Percentiles rank a stretch among this genome's conserved stretches.
Evolutionary conservation across 1,139 yeast genomes (phyloP).

Genomic region (Geotrichum restrictum): DNA sequence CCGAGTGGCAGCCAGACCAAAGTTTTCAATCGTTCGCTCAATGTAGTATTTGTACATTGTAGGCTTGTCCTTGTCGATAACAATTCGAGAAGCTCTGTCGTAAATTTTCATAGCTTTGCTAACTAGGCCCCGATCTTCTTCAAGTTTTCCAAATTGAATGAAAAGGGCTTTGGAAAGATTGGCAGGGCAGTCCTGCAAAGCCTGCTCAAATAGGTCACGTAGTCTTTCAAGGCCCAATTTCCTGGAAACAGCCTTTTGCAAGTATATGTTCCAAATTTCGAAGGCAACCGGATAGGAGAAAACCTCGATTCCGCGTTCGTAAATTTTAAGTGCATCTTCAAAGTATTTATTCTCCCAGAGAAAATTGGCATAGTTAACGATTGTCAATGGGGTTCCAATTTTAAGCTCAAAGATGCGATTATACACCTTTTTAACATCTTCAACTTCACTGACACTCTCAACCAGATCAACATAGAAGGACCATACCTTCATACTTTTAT

Average conservation of each 20-base stretch:
- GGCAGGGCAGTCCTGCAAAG: slow-evolving; percentile 49
- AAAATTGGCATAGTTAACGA: slow-evolving; percentile 64
- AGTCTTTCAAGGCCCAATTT: slow-evolving; percentile 51
- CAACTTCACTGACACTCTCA: slow-evolving; percentile 53
- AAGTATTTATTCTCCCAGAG: slow-evolving; percentile 49
- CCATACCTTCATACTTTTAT: slow-evolving; percentile 67
- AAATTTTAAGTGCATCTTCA: slow-evolving; percentile 57
- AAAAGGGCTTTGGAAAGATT: slow-evolving; percentile 48
- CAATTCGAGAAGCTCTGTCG: slow-evolving; percentile 41
- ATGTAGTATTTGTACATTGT: slow-evolving; percentile 39
- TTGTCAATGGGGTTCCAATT: slow-evolving; percentile 64
- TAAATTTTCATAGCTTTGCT: slow-evolving; percentile 46
- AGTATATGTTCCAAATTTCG: slow-evolving; percentile 70
- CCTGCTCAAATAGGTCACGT: slow-evolving; percentile 71
- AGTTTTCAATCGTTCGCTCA: slow-evolving; percentile 35
- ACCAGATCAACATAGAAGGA: slow-evolving; percentile 66
- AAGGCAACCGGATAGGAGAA: slow-evolving; percentile 63
- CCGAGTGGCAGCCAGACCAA: slow-evolving; percentile 41
- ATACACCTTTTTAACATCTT: slow-evolving; percentile 49
- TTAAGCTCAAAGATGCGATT: slow-evolving; percentile 58
- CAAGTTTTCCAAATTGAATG: slow-evolving; percentile 59
- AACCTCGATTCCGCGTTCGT: slow-evolving; percentile 60
- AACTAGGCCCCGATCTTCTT: slow-evolving; percentile 49
- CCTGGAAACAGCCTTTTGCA: slow-evolving; percentile 49
- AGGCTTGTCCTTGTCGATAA: slow-evolving; percentile 37